Conservation (phyloP, 176 grass and related monocot species). For the Carex scoparia region DNA sequence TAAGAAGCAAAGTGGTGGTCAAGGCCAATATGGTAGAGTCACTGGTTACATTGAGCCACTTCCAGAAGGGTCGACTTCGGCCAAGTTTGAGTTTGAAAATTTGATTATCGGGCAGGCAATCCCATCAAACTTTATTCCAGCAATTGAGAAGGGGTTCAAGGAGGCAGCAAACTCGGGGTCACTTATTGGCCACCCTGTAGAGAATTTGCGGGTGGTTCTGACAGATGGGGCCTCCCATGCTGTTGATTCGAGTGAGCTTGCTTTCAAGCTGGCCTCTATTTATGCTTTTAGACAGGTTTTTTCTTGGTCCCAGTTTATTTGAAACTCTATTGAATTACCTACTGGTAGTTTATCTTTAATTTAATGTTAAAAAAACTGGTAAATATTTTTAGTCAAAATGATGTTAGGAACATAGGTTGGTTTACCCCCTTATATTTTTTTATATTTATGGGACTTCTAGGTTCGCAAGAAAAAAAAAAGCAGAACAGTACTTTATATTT, state of each 20-base stretch:
- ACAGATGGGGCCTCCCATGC: conserved; percentile 91
- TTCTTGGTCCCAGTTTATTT: neutral
- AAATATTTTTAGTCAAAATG: neutral
- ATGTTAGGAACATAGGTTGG: neutral
- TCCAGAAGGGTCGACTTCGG: conserved; percentile 42
- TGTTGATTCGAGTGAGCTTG: conserved; percentile 98
- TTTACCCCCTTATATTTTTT: conserved; percentile 8
- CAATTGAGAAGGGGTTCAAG: conserved; percentile 94
- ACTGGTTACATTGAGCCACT: conserved; percentile 91
- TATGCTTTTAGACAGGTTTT: conserved; percentile 98
- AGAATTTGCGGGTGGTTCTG: conserved; percentile 72
- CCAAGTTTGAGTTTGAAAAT: conserved; percentile 97
- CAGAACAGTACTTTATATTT: neutral
- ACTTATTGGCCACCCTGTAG: conserved; percentile 87
- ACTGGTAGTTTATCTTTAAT: neutral
- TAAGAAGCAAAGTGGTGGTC: conserved; percentile 97
- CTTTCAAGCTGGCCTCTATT: conserved; percentile 91
- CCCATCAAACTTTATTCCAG: conserved; percentile 87
- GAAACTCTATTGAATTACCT: neutral
- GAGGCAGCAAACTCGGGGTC: conserved; percentile 98
- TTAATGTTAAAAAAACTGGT: neutral
- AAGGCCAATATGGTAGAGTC: conserved; percentile 99
- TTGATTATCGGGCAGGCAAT: conserved; percentile 87
- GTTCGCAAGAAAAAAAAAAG: neutral
- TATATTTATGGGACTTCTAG: neutral